Conservation (phyloP, 306 rosid species). For the Parietaria judaica region DNA sequence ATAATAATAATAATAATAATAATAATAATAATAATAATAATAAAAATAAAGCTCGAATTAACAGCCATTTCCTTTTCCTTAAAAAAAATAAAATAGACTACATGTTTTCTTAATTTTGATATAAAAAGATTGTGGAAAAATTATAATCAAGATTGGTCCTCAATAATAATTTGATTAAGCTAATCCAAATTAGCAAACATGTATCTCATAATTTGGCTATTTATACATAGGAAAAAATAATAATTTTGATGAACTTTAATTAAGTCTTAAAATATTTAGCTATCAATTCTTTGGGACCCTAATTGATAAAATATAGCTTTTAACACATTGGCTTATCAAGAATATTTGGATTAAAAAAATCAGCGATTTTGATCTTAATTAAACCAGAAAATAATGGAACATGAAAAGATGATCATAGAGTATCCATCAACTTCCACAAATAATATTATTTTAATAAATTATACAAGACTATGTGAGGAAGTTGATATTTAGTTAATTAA, state of each 20-base stretch:
- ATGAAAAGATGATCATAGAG: conserved; percentile 3
- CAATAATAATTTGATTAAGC: too few relatives aligned
- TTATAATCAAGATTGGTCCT: too few relatives aligned
- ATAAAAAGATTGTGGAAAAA: too few relatives aligned
- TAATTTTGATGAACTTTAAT: not conserved
- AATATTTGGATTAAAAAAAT: not conserved
- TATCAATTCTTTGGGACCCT: conserved; percentile 16
- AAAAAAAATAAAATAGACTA: too few relatives aligned
- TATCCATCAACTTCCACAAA: conserved; percentile 7
- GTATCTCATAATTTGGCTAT: not conserved
- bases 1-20: too few relatives aligned
- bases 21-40: conserved; percentile 3
- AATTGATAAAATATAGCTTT: conserved; percentile 13
- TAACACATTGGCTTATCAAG: not conserved
- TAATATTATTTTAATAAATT: not conserved
- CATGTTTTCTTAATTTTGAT: too few relatives aligned
- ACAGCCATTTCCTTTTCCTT: not conserved
- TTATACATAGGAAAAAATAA: not conserved
- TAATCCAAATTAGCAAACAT: not conserved
- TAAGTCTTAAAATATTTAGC: conserved; percentile 1
- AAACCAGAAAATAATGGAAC: conserved; percentile 3
- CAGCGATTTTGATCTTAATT: conserved; percentile 3
- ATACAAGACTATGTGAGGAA: not conserved
- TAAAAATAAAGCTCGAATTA: conserved; percentile 5
- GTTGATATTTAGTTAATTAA: conserved; percentile 5